These are phyloP conservation scores for Warburgia ugandensis DNA, from an alignment of 164 flowering plant species.

Conservation along the genomic window DNA sequence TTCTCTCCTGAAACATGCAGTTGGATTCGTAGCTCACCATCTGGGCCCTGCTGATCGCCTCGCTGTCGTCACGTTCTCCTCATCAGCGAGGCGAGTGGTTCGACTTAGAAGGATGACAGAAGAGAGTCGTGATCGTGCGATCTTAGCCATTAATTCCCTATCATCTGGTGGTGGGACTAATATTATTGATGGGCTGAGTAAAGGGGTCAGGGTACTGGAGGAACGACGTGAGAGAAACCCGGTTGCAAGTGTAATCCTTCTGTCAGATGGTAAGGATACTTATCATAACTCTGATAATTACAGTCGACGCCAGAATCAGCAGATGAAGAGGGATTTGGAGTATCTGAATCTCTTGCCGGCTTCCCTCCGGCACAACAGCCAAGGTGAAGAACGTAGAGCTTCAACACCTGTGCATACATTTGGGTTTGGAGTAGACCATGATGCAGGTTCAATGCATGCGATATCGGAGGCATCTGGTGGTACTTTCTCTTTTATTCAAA, in stretches of 20 bases:
- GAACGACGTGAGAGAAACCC: conserved; percentile 25
- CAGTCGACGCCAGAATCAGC: background rate
- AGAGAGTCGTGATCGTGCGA: conserved; percentile 23
- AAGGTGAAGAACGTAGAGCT: background rate
- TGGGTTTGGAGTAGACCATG: conserved; percentile 33
- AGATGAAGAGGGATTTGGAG: background rate
- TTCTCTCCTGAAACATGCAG: conserved; percentile 30
- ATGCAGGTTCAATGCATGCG: conserved; percentile 21
- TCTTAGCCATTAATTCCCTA: conserved; percentile 22
- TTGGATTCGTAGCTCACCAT: conserved; percentile 23
- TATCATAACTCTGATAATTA: conserved; percentile 3
- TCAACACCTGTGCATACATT: conserved; percentile 27
- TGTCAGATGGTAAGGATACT: conserved; percentile 38
- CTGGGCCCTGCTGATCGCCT: conserved; percentile 34
- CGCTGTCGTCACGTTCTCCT: conserved; percentile 29
- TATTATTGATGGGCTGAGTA: conserved; percentile 29
- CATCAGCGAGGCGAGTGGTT: conserved; percentile 19
- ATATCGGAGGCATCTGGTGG: conserved; percentile 29
- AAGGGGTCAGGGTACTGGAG: conserved; percentile 28
- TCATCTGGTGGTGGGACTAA: conserved; percentile 26
- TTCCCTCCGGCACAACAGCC: conserved; percentile 4
- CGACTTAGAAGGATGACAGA: conserved; percentile 28
- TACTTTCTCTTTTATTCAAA: conserved; percentile 33
- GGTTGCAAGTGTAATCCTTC: conserved; percentile 30
- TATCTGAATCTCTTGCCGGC: conserved; percentile 17